Percentiles rank a stretch among this genome's conserved stretches.
These are phyloP conservation scores for Pulicaria dysenterica DNA, from an alignment of 129 eudicot genomes.

Conservation along the genomic window DNA sequence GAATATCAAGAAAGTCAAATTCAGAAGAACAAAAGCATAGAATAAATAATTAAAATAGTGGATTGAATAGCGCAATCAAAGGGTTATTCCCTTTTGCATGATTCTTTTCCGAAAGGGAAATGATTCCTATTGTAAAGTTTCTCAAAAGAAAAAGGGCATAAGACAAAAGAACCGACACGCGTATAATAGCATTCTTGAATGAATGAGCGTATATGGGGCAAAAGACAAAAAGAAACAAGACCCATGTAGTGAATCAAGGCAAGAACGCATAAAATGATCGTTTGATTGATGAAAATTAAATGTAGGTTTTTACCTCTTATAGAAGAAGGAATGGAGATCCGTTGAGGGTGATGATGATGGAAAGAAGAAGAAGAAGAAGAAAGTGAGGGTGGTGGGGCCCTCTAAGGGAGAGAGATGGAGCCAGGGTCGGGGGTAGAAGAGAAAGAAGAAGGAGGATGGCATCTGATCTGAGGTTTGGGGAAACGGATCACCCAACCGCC, in stretches of 20 bases:
- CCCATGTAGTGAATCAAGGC: conserved; percentile 5
- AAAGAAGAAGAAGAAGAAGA: not conserved
- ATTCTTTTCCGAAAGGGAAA: conserved; percentile 29
- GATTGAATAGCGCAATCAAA: conserved; percentile 62
- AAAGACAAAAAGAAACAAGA: conserved; percentile 9
- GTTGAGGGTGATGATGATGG: conserved; percentile 14
- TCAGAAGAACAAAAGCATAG: conserved; percentile 14
- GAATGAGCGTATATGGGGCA: conserved; percentile 22
- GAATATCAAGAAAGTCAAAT: conserved; percentile 21
- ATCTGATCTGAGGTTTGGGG: conserved; percentile 24
- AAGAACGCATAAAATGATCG: conserved; percentile 9
- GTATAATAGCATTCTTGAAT: conserved; percentile 21
- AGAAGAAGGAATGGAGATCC: conserved; percentile 29
- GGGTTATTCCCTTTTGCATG: conserved; percentile 44
- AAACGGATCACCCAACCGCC: conserved; percentile 8
- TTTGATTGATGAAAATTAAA: not conserved
- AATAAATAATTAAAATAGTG: not conserved
- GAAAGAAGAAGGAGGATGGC: not conserved
- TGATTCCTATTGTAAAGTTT: conserved; percentile 32
- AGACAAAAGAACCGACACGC: conserved; percentile 25
- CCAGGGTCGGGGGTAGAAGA: conserved; percentile 16
- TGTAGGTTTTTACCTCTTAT: conserved; percentile 29
- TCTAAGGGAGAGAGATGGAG: conserved; percentile 20
- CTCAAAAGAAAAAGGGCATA: conserved; percentile 13
- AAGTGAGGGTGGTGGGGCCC: conserved; percentile 32